Conservation (phyloP, 441 rosid genomes). For the Populus hybrid region DNA sequence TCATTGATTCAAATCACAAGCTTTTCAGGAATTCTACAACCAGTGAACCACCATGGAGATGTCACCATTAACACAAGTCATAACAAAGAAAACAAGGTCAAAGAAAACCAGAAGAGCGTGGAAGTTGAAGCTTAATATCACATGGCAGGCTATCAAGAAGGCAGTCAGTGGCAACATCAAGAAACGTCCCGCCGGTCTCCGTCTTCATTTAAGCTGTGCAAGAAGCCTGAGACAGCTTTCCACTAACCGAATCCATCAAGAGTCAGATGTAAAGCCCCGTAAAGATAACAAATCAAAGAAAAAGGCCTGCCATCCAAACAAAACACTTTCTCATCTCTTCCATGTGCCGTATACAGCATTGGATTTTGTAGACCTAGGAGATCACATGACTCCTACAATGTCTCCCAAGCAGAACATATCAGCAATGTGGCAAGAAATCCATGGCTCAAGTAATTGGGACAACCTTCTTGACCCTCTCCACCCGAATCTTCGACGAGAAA, state of each 20-base stretch:
- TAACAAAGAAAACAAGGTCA: neutral
- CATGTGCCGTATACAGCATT: neutral
- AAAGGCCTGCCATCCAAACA: neutral
- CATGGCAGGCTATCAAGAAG: too few relatives aligned
- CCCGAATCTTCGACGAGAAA: conserved; percentile 54
- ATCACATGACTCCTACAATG: conserved; percentile 39
- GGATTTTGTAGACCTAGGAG: neutral
- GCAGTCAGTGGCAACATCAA: neutral
- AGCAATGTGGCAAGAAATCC: conserved; percentile 49
- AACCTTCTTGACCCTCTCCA: conserved; percentile 55
- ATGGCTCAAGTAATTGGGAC: conserved; percentile 50
- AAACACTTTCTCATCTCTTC: neutral
- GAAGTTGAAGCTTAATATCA: neutral
- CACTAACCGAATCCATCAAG: neutral
- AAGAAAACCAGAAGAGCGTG: neutral
- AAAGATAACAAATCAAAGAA: neutral
- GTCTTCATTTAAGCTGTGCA: neutral
- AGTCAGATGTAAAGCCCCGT: neutral
- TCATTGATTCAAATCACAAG: neutral
- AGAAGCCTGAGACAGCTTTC: neutral
- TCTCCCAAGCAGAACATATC: conserved; percentile 62
- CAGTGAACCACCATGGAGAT: neutral
- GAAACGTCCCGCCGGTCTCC: neutral
- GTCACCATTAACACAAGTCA: neutral
- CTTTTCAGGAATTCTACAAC: neutral